Conservation (phyloP, 2,329 filamentous ascomycete species). For the Cercospora sp. region DNA sequence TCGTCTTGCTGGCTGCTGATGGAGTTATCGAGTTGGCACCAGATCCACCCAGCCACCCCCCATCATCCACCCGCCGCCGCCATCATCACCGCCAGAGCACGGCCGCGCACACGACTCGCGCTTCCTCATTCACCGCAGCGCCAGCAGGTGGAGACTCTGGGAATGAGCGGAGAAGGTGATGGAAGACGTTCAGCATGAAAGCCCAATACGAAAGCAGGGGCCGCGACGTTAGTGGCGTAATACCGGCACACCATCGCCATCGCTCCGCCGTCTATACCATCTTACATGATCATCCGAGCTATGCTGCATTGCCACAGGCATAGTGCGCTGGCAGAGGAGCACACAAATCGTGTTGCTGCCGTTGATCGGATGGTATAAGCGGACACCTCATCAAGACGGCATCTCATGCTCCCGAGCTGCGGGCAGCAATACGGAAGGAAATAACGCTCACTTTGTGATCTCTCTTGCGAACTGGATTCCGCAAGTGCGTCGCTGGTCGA, state of each 20-base stretch:
- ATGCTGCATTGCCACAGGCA: neutral
- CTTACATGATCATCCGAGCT: neutral
- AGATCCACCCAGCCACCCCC: neutral
- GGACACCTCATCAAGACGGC: neutral
- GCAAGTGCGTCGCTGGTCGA: no score
- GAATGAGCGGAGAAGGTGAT: neutral
- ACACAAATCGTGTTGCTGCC: neutral
- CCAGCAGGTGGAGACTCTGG: neutral
- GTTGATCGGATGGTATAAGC: neutral
- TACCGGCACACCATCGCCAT: neutral
- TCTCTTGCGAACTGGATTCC: no score
- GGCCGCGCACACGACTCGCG: neutral
- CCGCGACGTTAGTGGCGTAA: constrained; percentile 4
- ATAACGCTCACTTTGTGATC: no score
- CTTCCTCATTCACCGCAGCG: neutral
- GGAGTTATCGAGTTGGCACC: neutral
- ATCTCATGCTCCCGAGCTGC: neutral
- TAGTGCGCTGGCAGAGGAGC: neutral
- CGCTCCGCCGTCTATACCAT: neutral
- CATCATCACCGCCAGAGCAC: neutral
- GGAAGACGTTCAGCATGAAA: neutral
- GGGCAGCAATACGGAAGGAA: no score
- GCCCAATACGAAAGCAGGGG: neutral
- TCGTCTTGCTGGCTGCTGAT: neutral
- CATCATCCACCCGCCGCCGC: neutral